A percentile compares a stretch with the other conserved stretches of the same genome.
Evolutionary conservation across 73 alveolate species (phyloP).

Genomic region (Urostyla sp.): DNA sequence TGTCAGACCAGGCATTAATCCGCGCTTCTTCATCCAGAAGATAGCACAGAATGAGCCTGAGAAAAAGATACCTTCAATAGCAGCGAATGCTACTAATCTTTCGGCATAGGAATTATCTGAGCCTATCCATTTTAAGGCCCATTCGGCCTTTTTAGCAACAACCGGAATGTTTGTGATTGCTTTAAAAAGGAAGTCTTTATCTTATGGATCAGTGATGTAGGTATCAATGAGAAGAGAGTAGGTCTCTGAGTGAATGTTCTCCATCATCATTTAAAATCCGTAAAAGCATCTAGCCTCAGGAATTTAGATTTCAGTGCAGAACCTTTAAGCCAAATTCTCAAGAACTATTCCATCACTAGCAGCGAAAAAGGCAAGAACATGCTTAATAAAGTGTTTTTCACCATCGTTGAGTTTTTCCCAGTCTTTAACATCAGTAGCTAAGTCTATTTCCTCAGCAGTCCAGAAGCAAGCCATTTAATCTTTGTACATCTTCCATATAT

Average conservation of each 20-base stretch:
- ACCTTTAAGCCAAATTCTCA: constrained; percentile 91
- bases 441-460: constrained; percentile 97
- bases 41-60: constrained; percentile 93
- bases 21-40: constrained; percentile 96
- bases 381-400: constrained; percentile 95
- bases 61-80: constrained; percentile 97
- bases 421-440: constrained; percentile 89
- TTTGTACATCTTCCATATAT: constrained; percentile 98
- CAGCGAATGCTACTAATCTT: constrained; percentile 96
- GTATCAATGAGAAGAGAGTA: constrained; percentile 92
- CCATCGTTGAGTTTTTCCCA: constrained; percentile 87
- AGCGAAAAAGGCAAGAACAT: constrained; percentile 97
- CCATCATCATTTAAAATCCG: constrained; percentile 98
- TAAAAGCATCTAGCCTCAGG: constrained; percentile 98
- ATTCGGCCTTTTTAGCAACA: constrained; percentile 92
- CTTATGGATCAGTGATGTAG: constrained; percentile 80
- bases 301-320: constrained; percentile 86
- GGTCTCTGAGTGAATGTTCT: constrained; percentile 97
- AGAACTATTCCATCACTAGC: constrained; percentile 98
- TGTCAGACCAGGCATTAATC: constrained; percentile 98
- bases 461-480: constrained; percentile 93
- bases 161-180: constrained; percentile 91
- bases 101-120: constrained; percentile 81
- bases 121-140: constrained; percentile 97
- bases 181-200: constrained; percentile 83